Conservation (phyloP, 352 stramenopile genomes). For the Pythium inflatum region DNA sequence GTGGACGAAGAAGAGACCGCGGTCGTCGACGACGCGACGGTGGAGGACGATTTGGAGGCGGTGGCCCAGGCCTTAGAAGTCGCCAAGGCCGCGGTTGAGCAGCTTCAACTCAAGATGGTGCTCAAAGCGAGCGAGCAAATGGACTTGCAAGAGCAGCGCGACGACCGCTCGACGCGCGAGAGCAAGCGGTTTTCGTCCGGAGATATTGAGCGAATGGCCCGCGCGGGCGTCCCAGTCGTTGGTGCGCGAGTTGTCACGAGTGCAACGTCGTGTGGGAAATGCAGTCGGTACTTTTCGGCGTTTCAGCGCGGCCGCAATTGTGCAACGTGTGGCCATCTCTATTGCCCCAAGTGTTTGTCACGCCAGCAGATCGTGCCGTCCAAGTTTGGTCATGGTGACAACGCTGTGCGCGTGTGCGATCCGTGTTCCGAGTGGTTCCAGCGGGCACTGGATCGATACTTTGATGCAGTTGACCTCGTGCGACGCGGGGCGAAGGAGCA, state of each 20-base stretch:
- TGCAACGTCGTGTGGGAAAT: constrained; percentile 52
- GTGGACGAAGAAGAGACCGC: constrained; percentile 26
- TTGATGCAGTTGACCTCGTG: constrained; percentile 58
- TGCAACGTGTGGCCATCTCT: constrained; percentile 55
- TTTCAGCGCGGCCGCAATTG: constrained; percentile 75
- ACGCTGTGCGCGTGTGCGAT: constrained; percentile 61
- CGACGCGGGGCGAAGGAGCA: neutral
- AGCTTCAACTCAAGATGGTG: constrained; percentile 58
- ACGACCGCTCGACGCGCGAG: constrained; percentile 14
- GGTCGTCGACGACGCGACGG: constrained; percentile 6
- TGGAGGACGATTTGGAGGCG: constrained; percentile 30
- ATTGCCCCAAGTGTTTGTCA: constrained; percentile 68
- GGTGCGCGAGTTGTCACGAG: constrained; percentile 35
- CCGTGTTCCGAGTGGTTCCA: constrained; percentile 69
- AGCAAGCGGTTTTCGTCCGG: constrained; percentile 5
- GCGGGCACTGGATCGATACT: constrained; percentile 65
- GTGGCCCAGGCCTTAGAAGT: constrained; percentile 55
- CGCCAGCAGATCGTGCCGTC: constrained; percentile 57
- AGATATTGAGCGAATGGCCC: too few relatives aligned
- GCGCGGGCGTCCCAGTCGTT: constrained; percentile 46
- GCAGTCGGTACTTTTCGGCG: constrained; percentile 66
- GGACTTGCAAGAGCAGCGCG: constrained; percentile 41
- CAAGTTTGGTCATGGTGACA: constrained; percentile 59
- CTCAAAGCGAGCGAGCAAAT: constrained; percentile 54
- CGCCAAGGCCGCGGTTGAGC: constrained; percentile 57